Evolutionary conservation across 768 basidiomycete species (phyloP).

Genomic region (Boletales sp.): DNA sequence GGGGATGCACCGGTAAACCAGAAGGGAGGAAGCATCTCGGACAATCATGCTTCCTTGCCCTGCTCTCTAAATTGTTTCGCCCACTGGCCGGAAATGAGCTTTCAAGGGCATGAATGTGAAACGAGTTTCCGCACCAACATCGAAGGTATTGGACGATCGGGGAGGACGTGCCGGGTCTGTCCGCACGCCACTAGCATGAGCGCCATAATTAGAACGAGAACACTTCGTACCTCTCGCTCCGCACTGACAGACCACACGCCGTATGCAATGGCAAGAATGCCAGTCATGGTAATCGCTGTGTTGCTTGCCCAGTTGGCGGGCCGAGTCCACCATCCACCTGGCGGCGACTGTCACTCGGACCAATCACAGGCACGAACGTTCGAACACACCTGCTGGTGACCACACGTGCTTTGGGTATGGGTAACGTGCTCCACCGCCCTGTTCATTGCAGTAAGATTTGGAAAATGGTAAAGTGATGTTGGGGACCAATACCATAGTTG

Average conservation of each 20-base stretch:
- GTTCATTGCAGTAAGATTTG: not conserved
- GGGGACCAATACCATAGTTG: conserved; percentile 11
- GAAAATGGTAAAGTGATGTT: not conserved
- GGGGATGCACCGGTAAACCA: not conserved
- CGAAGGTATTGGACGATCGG: conserved; percentile 72
- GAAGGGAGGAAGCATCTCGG: not conserved
- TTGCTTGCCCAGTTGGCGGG: conserved; percentile 88
- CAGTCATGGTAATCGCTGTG: conserved; percentile 69
- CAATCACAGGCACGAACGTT: not conserved
- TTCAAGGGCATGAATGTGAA: not conserved
- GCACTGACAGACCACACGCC: conserved; percentile 72
- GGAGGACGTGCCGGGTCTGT: conserved; percentile 58
- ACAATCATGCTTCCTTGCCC: conserved; percentile 11
- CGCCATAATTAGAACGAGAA: not conserved
- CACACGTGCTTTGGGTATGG: conserved; percentile 94
- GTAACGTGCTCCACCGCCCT: conserved; percentile 86
- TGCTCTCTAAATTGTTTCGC: conserved; percentile 45
- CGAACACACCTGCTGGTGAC: conserved; percentile 76
- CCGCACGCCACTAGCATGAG: conserved; percentile 5
- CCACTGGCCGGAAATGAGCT: conserved; percentile 36
- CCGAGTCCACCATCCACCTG: conserved; percentile 95
- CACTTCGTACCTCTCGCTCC: conserved; percentile 60
- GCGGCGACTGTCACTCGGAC: not conserved
- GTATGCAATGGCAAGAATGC: conserved; percentile 65
- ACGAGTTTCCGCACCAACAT: conserved; percentile 54